phyloP scores from a whole-genome alignment of 768 basidiomycete genomes.

The Lentinula sp. region DNA sequence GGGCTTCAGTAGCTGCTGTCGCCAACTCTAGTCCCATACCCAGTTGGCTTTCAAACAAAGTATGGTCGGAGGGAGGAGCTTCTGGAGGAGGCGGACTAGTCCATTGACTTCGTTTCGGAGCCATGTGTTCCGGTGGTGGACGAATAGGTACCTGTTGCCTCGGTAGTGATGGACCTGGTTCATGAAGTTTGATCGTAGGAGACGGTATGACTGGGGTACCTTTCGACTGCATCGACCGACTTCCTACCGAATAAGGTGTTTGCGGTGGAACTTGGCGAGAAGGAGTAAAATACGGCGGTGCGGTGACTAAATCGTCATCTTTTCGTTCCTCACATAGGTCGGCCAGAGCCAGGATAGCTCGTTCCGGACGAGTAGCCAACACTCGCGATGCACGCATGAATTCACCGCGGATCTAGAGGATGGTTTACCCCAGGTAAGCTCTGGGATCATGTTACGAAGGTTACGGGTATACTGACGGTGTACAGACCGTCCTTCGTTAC shows the following conservation, averaged over 20 bases:
- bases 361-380: constrained; percentile 70
- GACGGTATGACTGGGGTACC: constrained; percentile 25
- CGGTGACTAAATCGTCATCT: constrained; percentile 51
- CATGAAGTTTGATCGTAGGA: constrained; percentile 45
- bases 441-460: not conserved
- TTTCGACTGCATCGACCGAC: constrained; percentile 51
- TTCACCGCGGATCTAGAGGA: constrained; percentile 85
- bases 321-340: constrained; percentile 91
- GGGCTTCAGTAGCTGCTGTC: constrained; percentile 54
- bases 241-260: constrained; percentile 64
- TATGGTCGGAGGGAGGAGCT: constrained; percentile 60
- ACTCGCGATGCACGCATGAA: constrained; percentile 95
- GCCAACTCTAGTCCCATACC: constrained; percentile 63
- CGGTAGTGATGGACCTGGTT: constrained; percentile 28
- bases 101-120: constrained; percentile 75
- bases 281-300: constrained; percentile 38
- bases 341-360: constrained; percentile 75
- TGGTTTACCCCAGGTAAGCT: not conserved
- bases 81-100: constrained; percentile 80
- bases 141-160: constrained; percentile 27
- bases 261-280: constrained; percentile 45
- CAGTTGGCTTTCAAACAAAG: constrained; percentile 61
- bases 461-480: constrained; percentile 49
- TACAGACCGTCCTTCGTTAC: constrained; percentile 96
- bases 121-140: constrained; percentile 71